Base-by-base conservation (phyloP, 768 basidiomycete species). In the Russula brevipes region DNA sequence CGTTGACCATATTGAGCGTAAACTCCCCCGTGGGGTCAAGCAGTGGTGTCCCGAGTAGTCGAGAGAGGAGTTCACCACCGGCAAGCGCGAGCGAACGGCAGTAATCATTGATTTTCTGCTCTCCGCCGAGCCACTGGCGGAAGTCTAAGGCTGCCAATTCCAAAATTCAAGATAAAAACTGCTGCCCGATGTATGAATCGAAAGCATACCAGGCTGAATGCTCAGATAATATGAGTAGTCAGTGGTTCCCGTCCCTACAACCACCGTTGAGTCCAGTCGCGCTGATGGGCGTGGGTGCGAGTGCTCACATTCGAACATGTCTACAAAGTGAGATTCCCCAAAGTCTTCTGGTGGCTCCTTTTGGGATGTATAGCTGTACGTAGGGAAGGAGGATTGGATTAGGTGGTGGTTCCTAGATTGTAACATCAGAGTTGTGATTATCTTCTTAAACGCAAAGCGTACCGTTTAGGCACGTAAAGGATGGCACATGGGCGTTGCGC, bases 391-490 rank as follows among this genome's bases (percentile, higher is more conserved):
- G 1, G 84, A 78, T 67, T 78, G 81, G 62, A 89, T 82, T 36
- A 85, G 69, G 62, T 84, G 80, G 59, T 88, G 87, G 67, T 88
- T 86, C 55, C 87, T 88, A 59, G 6, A 47, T 39, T 17, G n/a
- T n/a, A 51, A 14, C 17, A 36, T 33, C 59, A 65, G 35, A 50
- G 19, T 3, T 4, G 19, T 42, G 16, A 35, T 17, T 17, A 12
- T 16, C 39, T 8, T 11, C 36, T 38, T 8, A 11, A 3, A 5
- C 8, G 5, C 12, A 9, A 45, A n/a, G 63, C 79, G 36, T 61
- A 83, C 84, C 82, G 73, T 60, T 76, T 79, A 0, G 91, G 88
- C 5, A 90, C 88, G 70, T 94, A 94, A 16, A 94, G 75, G 17
- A 87, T 76, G 0, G 89, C 85, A 50, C 80, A 84, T 1, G 83